Base-by-base conservation (phyloP, 805 yeast genomes). In the Henningerozyma blattae region DNA sequence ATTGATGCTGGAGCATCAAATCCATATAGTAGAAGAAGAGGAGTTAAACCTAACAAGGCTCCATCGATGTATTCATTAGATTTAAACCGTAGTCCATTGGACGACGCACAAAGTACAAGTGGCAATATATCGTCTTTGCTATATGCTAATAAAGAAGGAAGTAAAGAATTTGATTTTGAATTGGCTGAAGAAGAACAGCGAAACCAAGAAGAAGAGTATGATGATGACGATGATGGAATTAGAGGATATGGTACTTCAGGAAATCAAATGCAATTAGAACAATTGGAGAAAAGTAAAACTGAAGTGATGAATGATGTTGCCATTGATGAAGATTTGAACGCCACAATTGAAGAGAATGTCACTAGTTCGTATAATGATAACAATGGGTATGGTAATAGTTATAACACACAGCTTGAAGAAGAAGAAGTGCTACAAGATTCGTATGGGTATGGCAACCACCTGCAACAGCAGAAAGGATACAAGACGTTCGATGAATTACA, bases 391-490 rank as follows among this genome's bases (percentile, higher is more conserved):
- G 27, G 27, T 24, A 24, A 24, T 6, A 24, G 6, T 5, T 12
- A n/a, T n/a, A 12, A 24, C n/a, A 12, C 15, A 2, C 27, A 24
- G n/a, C n/a, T 10, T 5, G 27, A 24, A n/a, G 27, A 24, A n/a
- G 27, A 24, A n/a, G 15, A 10, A 9, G 27, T 12, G n/a, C 14
- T 5, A 2, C 27, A 24, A n/a, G 15, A 24, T 9, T 6, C 6
- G 10, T 24, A 24, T 24, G 27, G 27, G 10, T 24, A 24, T 2
- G 79, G 76, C 48, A 73, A 76, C 37, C 79, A 80, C 41, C 43
- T 26, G 40, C 45, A n/a, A 40, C 39, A 30, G 51, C 45, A 45
- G 50, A 38, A 49, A 48, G 58, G 58, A 36, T 53, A 35, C 40
- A 54, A 40, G 38, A 50, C 59, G 2, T 56, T 54, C 35, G 59